A percentile compares a stretch with the other conserved stretches of the same genome.
These are phyloP conservation scores for Diddensiella caesifluorescens DNA, from an alignment of 805 yeast genomes.

Conservation along the genomic window DNA sequence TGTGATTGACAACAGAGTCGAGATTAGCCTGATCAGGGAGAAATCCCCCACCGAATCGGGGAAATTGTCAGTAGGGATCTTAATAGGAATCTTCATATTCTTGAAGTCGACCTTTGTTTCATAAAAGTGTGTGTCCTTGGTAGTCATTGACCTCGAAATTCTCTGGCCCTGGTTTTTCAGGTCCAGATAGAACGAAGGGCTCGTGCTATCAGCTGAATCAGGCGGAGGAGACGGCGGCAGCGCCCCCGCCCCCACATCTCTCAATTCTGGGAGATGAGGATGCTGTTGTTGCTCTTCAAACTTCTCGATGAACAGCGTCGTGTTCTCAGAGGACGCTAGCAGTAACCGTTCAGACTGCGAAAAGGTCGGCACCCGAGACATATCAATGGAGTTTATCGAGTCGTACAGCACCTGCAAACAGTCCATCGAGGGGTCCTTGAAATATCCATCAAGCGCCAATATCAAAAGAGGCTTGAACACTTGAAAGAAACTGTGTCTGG, in stretches of 20 bases:
- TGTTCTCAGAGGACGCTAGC: conserved; percentile 23
- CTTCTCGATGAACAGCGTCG: conserved; percentile 25
- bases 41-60: conserved; percentile 32
- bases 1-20: conserved; percentile 28
- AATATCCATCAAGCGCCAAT: conserved; percentile 47
- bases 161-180: conserved; percentile 24
- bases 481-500: conserved; percentile 47
- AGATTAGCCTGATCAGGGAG: conserved; percentile 22
- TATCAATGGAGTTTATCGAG: conserved; percentile 27
- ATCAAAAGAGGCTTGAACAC: conserved; percentile 55
- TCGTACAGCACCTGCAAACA: conserved; percentile 28
- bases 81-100: conserved; percentile 29
- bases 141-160: conserved; percentile 13
- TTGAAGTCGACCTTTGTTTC: conserved; percentile 28
- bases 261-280: background rate
- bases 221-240: conserved; percentile 5
- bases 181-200: conserved; percentile 24
- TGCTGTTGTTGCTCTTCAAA: conserved; percentile 15
- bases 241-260: background rate
- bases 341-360: conserved; percentile 26
- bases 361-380: conserved; percentile 27
- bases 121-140: conserved; percentile 29
- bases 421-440: conserved; percentile 26
- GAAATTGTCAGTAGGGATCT: conserved; percentile 30
- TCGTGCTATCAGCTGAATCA: conserved; percentile 1